Conservation (phyloP, 2,329 filamentous ascomycete genomes). For the Aspergillus uvarum region DNA sequence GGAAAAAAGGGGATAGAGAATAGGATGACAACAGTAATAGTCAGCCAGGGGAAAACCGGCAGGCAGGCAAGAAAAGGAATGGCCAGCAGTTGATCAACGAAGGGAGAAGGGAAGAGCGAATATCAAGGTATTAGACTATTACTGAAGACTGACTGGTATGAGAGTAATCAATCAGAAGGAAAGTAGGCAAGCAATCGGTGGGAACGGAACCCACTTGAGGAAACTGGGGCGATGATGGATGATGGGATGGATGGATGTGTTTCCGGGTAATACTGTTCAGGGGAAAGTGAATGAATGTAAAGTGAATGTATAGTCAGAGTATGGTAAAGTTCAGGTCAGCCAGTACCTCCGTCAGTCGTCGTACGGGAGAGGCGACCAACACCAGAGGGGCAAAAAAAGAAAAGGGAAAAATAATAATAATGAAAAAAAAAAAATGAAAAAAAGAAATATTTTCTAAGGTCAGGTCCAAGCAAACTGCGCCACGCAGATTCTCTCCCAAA, state of each 20-base stretch:
- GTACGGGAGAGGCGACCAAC: slow-evolving; percentile 8
- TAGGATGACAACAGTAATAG: neutral
- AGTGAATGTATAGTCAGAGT: neutral
- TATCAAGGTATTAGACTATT: neutral
- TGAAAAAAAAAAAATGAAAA: slow-evolving; percentile 1
- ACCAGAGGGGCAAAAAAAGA: slow-evolving; percentile 11
- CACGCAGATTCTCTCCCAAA: slow-evolving; percentile 13
- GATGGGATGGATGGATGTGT: neutral
- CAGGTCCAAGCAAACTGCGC: slow-evolving; percentile 15
- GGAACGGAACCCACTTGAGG: neutral
- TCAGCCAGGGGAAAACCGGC: neutral
- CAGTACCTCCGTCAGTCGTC: no score
- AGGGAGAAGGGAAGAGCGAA: neutral
- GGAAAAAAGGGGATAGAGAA: neutral
- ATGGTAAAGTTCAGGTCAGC: neutral
- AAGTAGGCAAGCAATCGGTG: no score
- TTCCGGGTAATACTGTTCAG: slow-evolving; percentile 6
- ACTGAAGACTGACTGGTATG: neutral
- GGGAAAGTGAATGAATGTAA: neutral
- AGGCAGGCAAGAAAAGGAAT: neutral
- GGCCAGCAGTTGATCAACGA: no score
- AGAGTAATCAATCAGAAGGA: neutral
- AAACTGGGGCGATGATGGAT: neutral
- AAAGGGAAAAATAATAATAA: slow-evolving; percentile 1
- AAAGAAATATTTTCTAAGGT: neutral